A percentile compares a stretch with the other conserved stretches of the same genome.
Evolutionary conservation across 2,329 filamentous ascomycete genomes (phyloP).

Genomic region (Botryotinia calthae): DNA sequence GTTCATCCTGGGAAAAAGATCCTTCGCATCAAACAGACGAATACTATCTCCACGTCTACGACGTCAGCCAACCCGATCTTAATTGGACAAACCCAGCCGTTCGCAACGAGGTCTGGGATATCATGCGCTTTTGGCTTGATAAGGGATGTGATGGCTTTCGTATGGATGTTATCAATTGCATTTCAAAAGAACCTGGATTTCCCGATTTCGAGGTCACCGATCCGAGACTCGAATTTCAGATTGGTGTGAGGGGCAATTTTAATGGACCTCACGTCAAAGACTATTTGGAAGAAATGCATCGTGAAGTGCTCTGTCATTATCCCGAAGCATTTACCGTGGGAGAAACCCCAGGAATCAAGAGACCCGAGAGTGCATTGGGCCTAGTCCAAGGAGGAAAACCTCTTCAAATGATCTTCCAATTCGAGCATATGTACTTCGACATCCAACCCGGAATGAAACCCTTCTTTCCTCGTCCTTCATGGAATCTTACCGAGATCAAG

Average conservation of each 20-base stretch:
- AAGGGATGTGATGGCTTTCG: slow-evolving; percentile 53
- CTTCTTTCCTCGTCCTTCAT: slow-evolving; percentile 37
- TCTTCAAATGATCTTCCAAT: slow-evolving; percentile 72
- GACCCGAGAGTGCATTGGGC: slow-evolving; percentile 49
- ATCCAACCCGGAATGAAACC: slow-evolving; percentile 1
- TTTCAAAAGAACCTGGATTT: slow-evolving; percentile 58
- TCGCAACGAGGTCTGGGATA: slow-evolving; percentile 64
- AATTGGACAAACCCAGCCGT: slow-evolving; percentile 72
- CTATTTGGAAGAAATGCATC: slow-evolving; percentile 47
- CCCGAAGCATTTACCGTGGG: slow-evolving; percentile 54
- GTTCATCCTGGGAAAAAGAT: slow-evolving; percentile 53
- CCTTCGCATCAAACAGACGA: slow-evolving; percentile 45
- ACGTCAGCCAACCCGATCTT: slow-evolving; percentile 68
- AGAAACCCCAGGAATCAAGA: slow-evolving; percentile 47
- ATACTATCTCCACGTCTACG: slow-evolving; percentile 62
- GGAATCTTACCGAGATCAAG: slow-evolving; percentile 43
- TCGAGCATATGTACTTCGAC: slow-evolving; percentile 48
- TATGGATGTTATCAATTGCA: slow-evolving; percentile 67
- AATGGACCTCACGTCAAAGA: slow-evolving; percentile 61
- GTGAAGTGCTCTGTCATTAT: slow-evolving; percentile 32
- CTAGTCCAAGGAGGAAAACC: slow-evolving; percentile 57
- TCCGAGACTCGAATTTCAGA: neutral
- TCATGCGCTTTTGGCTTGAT: slow-evolving; percentile 73
- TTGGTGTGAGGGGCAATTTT: slow-evolving; percentile 47
- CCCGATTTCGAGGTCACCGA: slow-evolving; percentile 50